phyloP scores from a whole-genome alignment of 2,329 filamentous ascomycete species.

The Coleophoma crateriformis region DNA sequence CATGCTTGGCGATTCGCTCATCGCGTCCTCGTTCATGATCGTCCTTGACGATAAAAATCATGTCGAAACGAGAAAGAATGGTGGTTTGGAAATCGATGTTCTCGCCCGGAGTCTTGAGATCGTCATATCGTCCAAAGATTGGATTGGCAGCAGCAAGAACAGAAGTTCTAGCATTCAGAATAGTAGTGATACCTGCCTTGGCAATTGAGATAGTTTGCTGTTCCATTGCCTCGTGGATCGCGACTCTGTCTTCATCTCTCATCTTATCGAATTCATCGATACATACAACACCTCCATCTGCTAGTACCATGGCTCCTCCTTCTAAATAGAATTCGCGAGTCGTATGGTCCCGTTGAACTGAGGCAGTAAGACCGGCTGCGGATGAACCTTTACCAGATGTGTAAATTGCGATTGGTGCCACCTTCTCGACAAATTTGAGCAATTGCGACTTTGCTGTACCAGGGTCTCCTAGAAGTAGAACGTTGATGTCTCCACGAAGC shows the following conservation, averaged over 20 bases:
- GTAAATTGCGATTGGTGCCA: constrained; percentile 94
- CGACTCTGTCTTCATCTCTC: constrained; percentile 94
- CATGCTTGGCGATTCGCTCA: constrained; percentile 90
- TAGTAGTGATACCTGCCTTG: constrained; percentile 97
- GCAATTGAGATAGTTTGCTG: constrained; percentile 99
- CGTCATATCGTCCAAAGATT: constrained; percentile 96
- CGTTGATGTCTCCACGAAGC: constrained; percentile 95
- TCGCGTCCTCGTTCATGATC: constrained; percentile 87
- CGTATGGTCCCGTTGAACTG: constrained; percentile 86
- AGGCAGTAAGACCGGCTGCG: constrained; percentile 93
- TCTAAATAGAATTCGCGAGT: constrained; percentile 97
- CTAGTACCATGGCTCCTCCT: constrained; percentile 96
- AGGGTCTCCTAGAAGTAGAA: constrained; percentile 90
- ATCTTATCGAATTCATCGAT: constrained; percentile 99
- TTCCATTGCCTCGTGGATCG: constrained; percentile 99
- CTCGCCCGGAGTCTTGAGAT: constrained; percentile 94
- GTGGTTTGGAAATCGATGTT: constrained; percentile 99
- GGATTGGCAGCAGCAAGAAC: constrained; percentile 95
- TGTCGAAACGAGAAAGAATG: constrained; percentile 95
- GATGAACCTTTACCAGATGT: constrained; percentile 98
- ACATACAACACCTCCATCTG: constrained; percentile 93
- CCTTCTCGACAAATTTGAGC: constrained; percentile 95
- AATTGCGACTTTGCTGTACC: constrained; percentile 98
- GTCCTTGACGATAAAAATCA: constrained; percentile 98
- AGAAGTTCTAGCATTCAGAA: constrained; percentile 91